Base-by-base conservation (phyloP, 768 basidiomycete species). In the Kwoniella sp. region DNA sequence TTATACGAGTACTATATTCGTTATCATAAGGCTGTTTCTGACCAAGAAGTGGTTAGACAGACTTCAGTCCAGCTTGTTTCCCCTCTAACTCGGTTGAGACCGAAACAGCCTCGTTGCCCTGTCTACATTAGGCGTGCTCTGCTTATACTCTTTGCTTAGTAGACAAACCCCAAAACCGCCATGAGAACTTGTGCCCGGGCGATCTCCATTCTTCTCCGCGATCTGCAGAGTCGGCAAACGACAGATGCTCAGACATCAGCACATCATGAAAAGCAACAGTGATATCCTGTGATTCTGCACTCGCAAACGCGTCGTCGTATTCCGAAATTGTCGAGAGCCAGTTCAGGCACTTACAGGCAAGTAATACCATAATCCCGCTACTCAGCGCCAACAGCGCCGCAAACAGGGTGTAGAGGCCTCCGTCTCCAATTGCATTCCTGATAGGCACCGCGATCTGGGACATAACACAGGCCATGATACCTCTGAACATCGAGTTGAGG, bases 391-490 rank as follows among this genome's bases (percentile, higher is more conserved):
- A 72, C 0, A 92, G 38, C 0, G 84, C 84, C 0, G 84, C 82
- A 81, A 86, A 89, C 1, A 90, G 83, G 0, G 89, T 88, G 76
- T 91, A 93, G 63, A 89, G 82, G 77, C 90, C 84, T 75, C 91
- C 91, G 72, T 93, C 91, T 0, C 91, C 92, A 30, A 91, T 82
- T 0, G 85, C 82, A 61, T 87, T 84, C 85, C 90, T 69, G 17
- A 93, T 82, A 0, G 90, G 90, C 0, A 90, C 86, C 0, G 89
- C 89, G 5, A 89, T 82, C 78, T 93, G 89, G 0, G 86, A 86
- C 1, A 87, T 86, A 20, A 89, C 73, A 76, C 89, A 89, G 2
- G 88, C 91, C 17, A 85, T 81, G 2, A 84, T 50, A 0, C 92
- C 91, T 55, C 92, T 85, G 78, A 89, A 89, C 30, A 85, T 85